Evolutionary conservation across 208 protist species (phyloP).

Genomic region (Acanthamoeba royreba): DNA sequence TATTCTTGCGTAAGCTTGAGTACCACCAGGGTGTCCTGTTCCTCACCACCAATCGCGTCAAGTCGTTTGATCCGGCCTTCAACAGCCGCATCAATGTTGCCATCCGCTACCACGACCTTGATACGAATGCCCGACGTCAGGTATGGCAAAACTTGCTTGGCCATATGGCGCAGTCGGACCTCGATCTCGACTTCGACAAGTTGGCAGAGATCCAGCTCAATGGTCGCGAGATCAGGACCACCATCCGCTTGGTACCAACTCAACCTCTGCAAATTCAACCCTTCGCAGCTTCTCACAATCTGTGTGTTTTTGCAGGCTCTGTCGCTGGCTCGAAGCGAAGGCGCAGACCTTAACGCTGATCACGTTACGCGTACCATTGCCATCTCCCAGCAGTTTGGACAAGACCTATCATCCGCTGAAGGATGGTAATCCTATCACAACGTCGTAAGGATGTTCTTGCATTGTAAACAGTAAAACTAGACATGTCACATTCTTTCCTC

Average conservation of each 20-base stretch:
- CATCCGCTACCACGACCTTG: slow-evolving; percentile 58
- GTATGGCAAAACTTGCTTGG: slow-evolving; percentile 10
- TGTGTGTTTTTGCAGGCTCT: neutral
- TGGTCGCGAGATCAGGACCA: slow-evolving; percentile 3
- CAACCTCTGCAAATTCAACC: neutral
- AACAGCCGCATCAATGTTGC: slow-evolving; percentile 64
- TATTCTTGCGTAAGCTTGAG: slow-evolving; percentile 70
- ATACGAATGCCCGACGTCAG: neutral
- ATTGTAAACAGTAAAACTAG: no score
- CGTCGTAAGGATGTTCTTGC: no score
- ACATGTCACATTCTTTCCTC: no score
- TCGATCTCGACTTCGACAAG: neutral
- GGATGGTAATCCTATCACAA: neutral
- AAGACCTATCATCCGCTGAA: neutral
- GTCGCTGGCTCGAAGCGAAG: neutral
- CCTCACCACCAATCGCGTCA: slow-evolving; percentile 68
- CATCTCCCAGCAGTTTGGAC: slow-evolving; percentile 27
- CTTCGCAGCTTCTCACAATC: neutral
- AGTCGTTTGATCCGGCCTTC: slow-evolving; percentile 67
- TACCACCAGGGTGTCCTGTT: slow-evolving; percentile 73
- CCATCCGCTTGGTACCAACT: neutral
- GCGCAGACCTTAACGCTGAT: neutral
- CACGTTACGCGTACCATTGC: neutral
- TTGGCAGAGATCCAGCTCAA: neutral
- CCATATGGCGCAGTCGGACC: neutral